Conservation (phyloP, 768 basidiomycete genomes). For the Phlegmacium glaucopus region DNA sequence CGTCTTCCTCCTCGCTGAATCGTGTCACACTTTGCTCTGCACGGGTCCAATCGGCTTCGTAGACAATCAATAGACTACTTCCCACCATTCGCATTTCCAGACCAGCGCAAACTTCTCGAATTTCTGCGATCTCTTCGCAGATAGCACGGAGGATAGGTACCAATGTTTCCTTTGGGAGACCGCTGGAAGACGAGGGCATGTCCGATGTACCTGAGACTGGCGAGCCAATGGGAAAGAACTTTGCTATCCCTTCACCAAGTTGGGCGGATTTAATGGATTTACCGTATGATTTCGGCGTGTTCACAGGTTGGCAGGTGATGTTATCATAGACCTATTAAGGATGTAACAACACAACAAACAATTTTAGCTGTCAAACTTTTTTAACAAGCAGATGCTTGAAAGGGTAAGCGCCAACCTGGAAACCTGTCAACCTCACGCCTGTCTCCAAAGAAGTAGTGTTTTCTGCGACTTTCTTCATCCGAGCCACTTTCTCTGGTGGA, state of each 20-base stretch:
- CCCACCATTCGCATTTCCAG: conserved; percentile 82
- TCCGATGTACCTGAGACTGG: conserved; percentile 5
- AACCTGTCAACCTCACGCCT: conserved; percentile 69
- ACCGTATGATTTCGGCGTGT: conserved; percentile 75
- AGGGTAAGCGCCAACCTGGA: conserved; percentile 54
- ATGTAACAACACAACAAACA: too few species aligned
- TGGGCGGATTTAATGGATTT: conserved; percentile 66
- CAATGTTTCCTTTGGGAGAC: conserved; percentile 54
- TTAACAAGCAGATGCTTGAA: conserved; percentile 1
- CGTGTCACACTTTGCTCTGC: conserved; percentile 40
- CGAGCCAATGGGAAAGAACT: conserved; percentile 67
- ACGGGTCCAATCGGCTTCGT: conserved; percentile 48
- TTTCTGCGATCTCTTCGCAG: conserved; percentile 41
- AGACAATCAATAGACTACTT: conserved; percentile 76
- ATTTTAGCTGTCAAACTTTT: neutral
- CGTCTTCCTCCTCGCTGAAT: conserved; percentile 33
- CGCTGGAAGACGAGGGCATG: conserved; percentile 26
- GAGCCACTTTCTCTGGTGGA: conserved; percentile 66
- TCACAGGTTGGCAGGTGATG: conserved; percentile 46
- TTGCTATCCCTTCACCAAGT: conserved; percentile 70
- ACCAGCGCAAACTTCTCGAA: conserved; percentile 36
- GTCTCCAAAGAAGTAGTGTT: conserved; percentile 71
- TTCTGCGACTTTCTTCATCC: conserved; percentile 71
- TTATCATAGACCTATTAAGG: conserved; percentile 67
- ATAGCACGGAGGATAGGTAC: conserved; percentile 57